A percentile compares a stretch with the other conserved stretches of the same genome.
Evolutionary conservation across 768 basidiomycete genomes (phyloP).

Genomic region (Myochromella boudieri): DNA sequence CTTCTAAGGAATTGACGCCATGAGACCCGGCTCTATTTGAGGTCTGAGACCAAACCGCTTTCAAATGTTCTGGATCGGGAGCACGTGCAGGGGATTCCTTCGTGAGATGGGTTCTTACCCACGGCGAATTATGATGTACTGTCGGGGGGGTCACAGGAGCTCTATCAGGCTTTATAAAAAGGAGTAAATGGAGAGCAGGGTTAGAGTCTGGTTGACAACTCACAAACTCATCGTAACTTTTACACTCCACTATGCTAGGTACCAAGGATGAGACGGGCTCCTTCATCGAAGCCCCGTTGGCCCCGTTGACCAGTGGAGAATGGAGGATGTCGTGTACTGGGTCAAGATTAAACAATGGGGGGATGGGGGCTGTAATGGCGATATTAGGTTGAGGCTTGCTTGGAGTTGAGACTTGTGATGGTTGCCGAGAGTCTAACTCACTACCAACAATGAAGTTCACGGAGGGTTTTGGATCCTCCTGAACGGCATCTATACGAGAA

Average conservation of each 20-base stretch:
- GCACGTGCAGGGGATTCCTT: conserved; percentile 71
- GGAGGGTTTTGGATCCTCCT: conserved; percentile 42
- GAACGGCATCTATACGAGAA: conserved; percentile 51
- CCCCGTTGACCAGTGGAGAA: conserved; percentile 17
- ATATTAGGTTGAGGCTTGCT: conserved; percentile 22
- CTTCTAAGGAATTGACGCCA: conserved; percentile 78
- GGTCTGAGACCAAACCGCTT: conserved; percentile 81
- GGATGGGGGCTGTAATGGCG: conserved; percentile 17
- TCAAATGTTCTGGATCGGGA: conserved; percentile 83
- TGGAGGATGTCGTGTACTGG: conserved; percentile 1
- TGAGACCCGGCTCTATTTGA: conserved; percentile 68
- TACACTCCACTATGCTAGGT: conserved; percentile 44
- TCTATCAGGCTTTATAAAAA: conserved; percentile 35
- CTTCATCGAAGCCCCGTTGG: conserved; percentile 16
- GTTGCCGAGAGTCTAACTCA: conserved; percentile 52
- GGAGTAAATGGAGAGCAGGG: conserved; percentile 1
- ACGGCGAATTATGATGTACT: conserved; percentile 41
- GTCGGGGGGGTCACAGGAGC: conserved; percentile 47
- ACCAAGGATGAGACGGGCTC: conserved; percentile 26
- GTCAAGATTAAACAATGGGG: conserved; percentile 3
- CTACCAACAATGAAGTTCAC: conserved; percentile 81
- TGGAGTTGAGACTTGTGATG: conserved; percentile 19
- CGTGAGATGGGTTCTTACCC: conserved; percentile 56
- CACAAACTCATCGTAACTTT: conserved; percentile 56
- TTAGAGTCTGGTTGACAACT: conserved; percentile 20